Evolutionary conservation across 768 basidiomycete genomes (phyloP).

Genomic region (Lentinula aciculospora): DNA sequence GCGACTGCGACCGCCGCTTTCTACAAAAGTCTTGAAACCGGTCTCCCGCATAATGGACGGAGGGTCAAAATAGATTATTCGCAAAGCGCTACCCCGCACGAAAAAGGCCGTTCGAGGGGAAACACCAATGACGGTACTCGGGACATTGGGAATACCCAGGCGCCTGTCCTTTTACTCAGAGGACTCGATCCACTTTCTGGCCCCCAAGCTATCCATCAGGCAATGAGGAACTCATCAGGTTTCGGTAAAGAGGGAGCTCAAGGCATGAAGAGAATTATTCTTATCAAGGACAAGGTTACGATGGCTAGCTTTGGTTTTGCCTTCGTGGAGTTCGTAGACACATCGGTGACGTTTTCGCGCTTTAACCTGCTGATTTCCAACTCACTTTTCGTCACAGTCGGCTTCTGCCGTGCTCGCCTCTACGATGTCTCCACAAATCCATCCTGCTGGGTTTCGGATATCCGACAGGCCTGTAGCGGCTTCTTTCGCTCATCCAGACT

Average conservation of each 20-base stretch:
- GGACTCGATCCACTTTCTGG: conserved; percentile 86
- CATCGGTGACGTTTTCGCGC: conserved; percentile 49
- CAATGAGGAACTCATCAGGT: conserved; percentile 81
- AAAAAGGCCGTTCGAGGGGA: conserved; percentile 56
- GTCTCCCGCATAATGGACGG: conserved; percentile 69
- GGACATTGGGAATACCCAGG: conserved; percentile 86
- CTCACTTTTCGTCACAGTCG: conserved; percentile 42
- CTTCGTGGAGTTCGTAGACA: conserved; percentile 88
- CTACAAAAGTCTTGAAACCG: conserved; percentile 70
- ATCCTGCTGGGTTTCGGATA: conserved; percentile 93
- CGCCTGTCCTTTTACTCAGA: conserved; percentile 81
- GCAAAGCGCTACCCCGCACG: conserved; percentile 72
- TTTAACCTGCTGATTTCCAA: background rate
- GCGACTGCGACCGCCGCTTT: conserved; percentile 68
- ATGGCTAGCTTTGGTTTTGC: conserved; percentile 90
- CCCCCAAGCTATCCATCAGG: conserved; percentile 81
- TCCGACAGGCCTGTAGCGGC: conserved; percentile 84
- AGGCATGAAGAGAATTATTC: conserved; percentile 82
- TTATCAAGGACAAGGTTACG: conserved; percentile 86
- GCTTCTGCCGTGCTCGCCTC: conserved; percentile 77
- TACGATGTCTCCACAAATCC: conserved; percentile 81
- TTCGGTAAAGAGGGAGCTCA: conserved; percentile 70
- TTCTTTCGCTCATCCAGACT: conserved; percentile 89
- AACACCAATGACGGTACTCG: conserved; percentile 90
- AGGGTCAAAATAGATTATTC: conserved; percentile 96